A percentile compares a stretch with the other conserved stretches of the same genome.
phyloP scores from a whole-genome alignment of 1,284 basidiomycete species.

The Sanghuangporus weigelae region DNA sequence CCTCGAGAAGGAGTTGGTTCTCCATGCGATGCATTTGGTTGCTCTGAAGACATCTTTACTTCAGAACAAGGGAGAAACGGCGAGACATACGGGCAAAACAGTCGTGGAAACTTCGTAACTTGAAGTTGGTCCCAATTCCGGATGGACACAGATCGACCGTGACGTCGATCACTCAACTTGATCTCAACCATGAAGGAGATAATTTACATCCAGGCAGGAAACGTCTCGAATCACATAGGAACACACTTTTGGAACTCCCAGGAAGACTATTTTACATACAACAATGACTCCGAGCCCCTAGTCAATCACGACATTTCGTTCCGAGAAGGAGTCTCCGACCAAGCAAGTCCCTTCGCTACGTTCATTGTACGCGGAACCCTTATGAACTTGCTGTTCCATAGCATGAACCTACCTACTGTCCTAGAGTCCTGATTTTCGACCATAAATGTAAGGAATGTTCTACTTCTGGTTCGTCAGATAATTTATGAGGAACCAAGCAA shows the following conservation, averaged over 20 bases:
- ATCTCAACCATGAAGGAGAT: constrained; percentile 61
- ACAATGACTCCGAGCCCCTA: constrained; percentile 35
- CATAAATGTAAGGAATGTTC: constrained; percentile 44
- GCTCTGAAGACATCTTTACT: background rate
- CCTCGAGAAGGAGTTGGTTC: background rate
- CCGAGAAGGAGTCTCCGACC: constrained; percentile 46
- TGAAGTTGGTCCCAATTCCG: background rate
- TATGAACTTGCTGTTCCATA: constrained; percentile 24
- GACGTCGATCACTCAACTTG: background rate
- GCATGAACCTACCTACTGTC: constrained; percentile 54
- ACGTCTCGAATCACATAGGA: constrained; percentile 59
- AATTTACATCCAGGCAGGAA: constrained; percentile 69
- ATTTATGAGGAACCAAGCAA: constrained; percentile 35
- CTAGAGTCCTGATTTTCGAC: constrained; percentile 62
- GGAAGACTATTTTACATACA: constrained; percentile 58
- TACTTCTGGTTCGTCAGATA: constrained; percentile 12
- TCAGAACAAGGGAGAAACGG: background rate
- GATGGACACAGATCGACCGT: background rate
- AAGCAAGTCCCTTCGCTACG: constrained; percentile 31
- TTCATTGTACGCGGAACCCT: constrained; percentile 14
- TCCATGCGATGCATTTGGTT: background rate
- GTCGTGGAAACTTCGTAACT: background rate
- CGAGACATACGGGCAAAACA: background rate
- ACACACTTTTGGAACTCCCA: constrained; percentile 81
- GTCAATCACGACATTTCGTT: constrained; percentile 58